Base-by-base conservation (phyloP, 2,329 filamentous ascomycete species). In the Alternaria sp. region DNA sequence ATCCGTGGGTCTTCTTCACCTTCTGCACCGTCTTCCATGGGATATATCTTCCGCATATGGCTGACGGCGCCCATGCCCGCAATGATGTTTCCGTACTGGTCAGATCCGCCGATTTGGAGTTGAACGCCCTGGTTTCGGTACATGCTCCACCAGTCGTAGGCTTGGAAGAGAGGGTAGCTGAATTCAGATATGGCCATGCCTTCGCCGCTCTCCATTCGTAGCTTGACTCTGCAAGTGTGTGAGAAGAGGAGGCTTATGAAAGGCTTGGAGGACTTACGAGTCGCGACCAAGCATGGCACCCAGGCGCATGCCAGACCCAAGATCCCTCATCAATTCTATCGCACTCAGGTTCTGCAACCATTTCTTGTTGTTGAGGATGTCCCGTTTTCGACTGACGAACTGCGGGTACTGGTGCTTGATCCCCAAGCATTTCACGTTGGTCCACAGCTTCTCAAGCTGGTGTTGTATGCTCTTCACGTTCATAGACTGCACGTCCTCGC, bases 171-270 rank as follows among this genome's bases (percentile, higher is more conserved):
- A 1, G 96, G 95, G 74, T 99, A 99, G 42, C 89, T 87, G 78
- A 99, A 97, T 76, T 99, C 95, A 36, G 92, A 90, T 71, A 96
- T 91, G 0, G 94, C 96, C 90, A 99, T 94, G 69, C 95, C 96
- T 65, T 95, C 91, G 38, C 93, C 92, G 54, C 89, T 89, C n/a
- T 86, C 86, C 83, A 98, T 85, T 73, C 93, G 92, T 58, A 88
- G 89, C 79, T 93, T 95, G 55, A 96, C 93, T 34, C 87, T 89
- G 32, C 12, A 51, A 8, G 48, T 36, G 30, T 38, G 44, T 78
- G 49, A 78, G 70, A 8, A 9, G 12, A 9, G 9, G 24, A 14
- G 24, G 32, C 14, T 14, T 8, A 7, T 18, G 22, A 5, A 12
- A 16, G 7, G 16, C 1, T 14, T 7, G 8, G 48, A 87, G 14